These are phyloP conservation scores for Mycocalia duriaeana DNA, from an alignment of 1,284 basidiomycete genomes.

Conservation along the genomic window DNA sequence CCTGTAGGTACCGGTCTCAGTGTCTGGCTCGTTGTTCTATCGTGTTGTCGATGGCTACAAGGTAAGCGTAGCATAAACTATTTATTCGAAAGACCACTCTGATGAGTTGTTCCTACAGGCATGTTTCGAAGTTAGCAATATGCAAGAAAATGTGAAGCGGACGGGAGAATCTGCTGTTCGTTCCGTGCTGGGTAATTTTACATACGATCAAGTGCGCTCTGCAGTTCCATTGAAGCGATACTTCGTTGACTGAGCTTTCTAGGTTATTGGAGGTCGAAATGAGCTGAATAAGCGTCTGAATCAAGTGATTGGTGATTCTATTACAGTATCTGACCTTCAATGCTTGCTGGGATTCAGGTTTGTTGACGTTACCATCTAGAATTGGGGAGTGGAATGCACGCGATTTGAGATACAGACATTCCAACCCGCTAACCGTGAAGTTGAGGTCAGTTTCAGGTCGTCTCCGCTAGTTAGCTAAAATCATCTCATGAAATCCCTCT, in stretches of 20 bases:
- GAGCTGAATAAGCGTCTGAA: constrained; percentile 44
- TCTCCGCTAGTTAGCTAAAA: not conserved
- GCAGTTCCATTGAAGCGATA: not conserved
- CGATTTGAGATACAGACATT: constrained; percentile 51
- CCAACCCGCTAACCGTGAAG: constrained; percentile 47
- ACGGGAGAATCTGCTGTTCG: constrained; percentile 49
- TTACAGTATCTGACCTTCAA: constrained; percentile 25
- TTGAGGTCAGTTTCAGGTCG: constrained; percentile 31
- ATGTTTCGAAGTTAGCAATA: constrained; percentile 43
- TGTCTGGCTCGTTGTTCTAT: constrained; percentile 49
- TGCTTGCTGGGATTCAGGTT: not conserved
- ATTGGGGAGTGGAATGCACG: constrained; percentile 51
- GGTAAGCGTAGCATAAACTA: constrained; percentile 11
- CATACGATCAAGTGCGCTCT: constrained; percentile 33
- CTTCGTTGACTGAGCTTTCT: not conserved
- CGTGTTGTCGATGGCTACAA: constrained; percentile 45
- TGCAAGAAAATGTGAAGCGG: constrained; percentile 41
- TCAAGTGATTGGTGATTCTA: constrained; percentile 42
- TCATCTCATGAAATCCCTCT: constrained; percentile 1
- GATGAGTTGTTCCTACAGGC: constrained; percentile 22
- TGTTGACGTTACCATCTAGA: constrained; percentile 23
- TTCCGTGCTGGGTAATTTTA: constrained; percentile 44
- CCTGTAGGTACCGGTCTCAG: constrained; percentile 37
- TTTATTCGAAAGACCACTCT: not conserved
- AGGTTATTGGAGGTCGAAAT: constrained; percentile 47